Evolutionary conservation across 1,284 basidiomycete genomes (phyloP), one percentile per base, ranked within the genome.

Genomic region (Melanopsichium pennsylvanicum): DNA sequence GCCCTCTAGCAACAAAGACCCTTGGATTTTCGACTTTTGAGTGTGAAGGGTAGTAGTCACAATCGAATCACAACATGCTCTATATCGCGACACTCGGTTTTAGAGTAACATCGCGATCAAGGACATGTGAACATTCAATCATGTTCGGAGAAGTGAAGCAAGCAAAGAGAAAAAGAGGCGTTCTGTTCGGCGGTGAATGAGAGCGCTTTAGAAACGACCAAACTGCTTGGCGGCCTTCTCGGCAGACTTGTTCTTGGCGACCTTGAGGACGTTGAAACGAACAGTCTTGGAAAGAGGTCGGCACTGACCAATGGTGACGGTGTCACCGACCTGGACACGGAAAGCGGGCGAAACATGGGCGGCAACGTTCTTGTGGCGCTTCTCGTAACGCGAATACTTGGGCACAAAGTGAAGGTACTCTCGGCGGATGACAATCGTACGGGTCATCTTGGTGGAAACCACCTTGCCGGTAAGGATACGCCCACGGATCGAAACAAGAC

Each of bases 201-300:
- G 26, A 39, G 25, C 41, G 52, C 51, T 39, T 84, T 87, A 97
- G 88, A 96, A 97, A 88, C 94, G 95, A 85, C 88, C 87, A 85
- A 97, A 97, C 69, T 90, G 85, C 87, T 94, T 95, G 71, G 88
- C 84, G 16, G 70, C 73, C 74, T 75, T 78, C 68, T 76, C 77
- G 40, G 72, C 72, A 35, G 70, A 70, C 73, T 77, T 76, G 76
- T 79, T 78, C 77, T 76, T 78, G 74, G 88, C 82, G 83, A 96
- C 93, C 82, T 92, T 89, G 82, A 97, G 84, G 63, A 97, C 93
- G 84, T 97, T 97, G 89, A 97, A 97, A 54, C 95, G 91, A 76
- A 98, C 94, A 45, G 95, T 97, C 86, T 99, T 99, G 74, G 95
- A 98, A 81, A 99, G 85, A 78, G 96, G 96, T 82, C 96, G 91